These are phyloP conservation scores for Acanthamoeba lugdunensis DNA, from an alignment of 208 protist species.

Conservation along the genomic window DNA sequence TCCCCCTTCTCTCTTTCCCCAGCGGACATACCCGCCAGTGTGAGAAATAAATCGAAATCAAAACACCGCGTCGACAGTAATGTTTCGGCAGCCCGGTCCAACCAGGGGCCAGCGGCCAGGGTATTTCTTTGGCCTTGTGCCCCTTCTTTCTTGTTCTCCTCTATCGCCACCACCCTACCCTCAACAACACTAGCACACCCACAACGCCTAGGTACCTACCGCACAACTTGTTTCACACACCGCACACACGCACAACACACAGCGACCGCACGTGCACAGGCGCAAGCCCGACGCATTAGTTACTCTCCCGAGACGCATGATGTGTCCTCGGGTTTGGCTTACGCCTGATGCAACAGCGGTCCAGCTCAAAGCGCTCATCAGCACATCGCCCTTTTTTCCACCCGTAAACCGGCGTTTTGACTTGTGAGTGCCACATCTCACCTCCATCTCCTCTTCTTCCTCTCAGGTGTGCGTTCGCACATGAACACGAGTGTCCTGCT, in stretches of 20 bases:
- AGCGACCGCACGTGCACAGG: neutral
- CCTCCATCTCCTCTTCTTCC: neutral
- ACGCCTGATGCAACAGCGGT: constrained; percentile 41
- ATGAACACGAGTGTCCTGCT: too few species aligned
- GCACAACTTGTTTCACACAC: neutral
- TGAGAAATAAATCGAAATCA: constrained; percentile 5
- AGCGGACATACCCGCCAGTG: neutral
- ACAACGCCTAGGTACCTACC: neutral
- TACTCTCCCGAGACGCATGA: neutral
- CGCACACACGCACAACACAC: neutral
- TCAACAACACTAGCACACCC: neutral
- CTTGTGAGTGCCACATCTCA: constrained; percentile 49
- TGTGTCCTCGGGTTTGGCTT: neutral
- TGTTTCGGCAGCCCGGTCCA: neutral
- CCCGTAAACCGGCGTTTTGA: constrained; percentile 44
- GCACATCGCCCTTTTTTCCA: constrained; percentile 48
- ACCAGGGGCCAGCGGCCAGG: neutral
- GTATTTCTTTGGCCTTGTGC: neutral
- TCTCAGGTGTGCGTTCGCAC: neutral
- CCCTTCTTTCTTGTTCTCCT: neutral
- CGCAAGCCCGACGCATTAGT: constrained; percentile 3
- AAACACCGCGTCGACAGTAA: neutral
- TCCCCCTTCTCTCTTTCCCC: neutral
- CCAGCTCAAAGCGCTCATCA: constrained; percentile 2
- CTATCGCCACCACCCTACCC: neutral